These are phyloP conservation scores for Emericellopsis terricola DNA, from an alignment of 495 filamentous ascomycete species.

Conservation along the genomic window DNA sequence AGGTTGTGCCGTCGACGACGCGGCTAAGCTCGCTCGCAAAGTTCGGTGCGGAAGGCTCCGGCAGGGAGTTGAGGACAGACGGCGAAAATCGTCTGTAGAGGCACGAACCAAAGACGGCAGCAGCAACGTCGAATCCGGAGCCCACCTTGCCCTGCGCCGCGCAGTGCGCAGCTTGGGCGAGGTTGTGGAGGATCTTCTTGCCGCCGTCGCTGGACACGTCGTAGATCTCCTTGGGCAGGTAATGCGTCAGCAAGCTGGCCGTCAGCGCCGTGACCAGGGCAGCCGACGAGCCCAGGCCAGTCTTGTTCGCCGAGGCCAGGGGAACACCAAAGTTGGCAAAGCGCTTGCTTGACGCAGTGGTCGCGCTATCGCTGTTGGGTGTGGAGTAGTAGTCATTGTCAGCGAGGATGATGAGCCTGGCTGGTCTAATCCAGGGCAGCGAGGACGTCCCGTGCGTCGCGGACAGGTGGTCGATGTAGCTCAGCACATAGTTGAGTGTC, in stretches of 20 bases:
- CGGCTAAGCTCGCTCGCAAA: slow-evolving; percentile 48
- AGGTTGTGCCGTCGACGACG: slow-evolving; percentile 44
- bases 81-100: slow-evolving; percentile 85
- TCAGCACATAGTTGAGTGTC: slow-evolving; percentile 70
- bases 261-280: slow-evolving; percentile 87
- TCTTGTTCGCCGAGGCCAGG: slow-evolving; percentile 74
- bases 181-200: slow-evolving; percentile 54
- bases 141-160: slow-evolving; percentile 94
- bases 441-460: slow-evolving; percentile 29
- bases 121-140: slow-evolving; percentile 90
- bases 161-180: slow-evolving; percentile 85
- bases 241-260: slow-evolving; percentile 61
- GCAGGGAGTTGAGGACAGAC: slow-evolving; percentile 43
- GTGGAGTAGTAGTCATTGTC: slow-evolving; percentile 96
- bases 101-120: slow-evolving; percentile 80
- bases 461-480: slow-evolving; percentile 39
- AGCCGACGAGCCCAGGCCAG: slow-evolving; percentile 87
- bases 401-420: slow-evolving; percentile 73
- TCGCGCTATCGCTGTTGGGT: slow-evolving; percentile 16
- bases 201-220: slow-evolving; percentile 18
- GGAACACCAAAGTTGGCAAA: slow-evolving; percentile 69
- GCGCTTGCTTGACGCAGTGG: slow-evolving; percentile 14
- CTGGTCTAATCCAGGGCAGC: slow-evolving; percentile 41
- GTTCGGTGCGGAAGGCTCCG: slow-evolving; percentile 38
- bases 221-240: slow-evolving; percentile 45